These are phyloP conservation scores for Apiotrichum domesticum DNA, from an alignment of 1,284 basidiomycete species.

Conservation along the genomic window DNA sequence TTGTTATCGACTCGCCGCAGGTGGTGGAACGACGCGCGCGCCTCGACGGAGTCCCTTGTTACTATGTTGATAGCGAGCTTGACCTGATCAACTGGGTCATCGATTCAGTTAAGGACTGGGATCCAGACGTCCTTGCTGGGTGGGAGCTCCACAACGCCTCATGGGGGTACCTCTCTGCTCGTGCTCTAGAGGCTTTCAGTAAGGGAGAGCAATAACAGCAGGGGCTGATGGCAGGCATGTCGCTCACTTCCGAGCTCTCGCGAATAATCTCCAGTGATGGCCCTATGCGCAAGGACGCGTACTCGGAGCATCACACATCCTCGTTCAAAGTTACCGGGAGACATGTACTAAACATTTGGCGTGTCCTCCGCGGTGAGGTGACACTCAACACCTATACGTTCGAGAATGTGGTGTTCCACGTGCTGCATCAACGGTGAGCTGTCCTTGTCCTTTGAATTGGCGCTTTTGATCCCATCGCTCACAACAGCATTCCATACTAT, in stretches of 20 bases:
- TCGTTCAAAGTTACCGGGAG: slow-evolving; percentile 80
- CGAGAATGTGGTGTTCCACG: slow-evolving; percentile 80
- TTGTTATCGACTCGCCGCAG: slow-evolving; percentile 52
- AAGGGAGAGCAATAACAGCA: slow-evolving; percentile 13
- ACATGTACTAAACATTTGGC: slow-evolving; percentile 88
- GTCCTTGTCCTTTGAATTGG: background rate
- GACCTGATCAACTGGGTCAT: slow-evolving; percentile 75
- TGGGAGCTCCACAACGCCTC: slow-evolving; percentile 85
- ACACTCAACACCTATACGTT: slow-evolving; percentile 76
- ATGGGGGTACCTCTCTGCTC: slow-evolving; percentile 83
- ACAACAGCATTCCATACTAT: slow-evolving; percentile 68
- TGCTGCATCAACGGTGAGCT: slow-evolving; percentile 63
- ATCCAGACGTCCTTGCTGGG: slow-evolving; percentile 86
- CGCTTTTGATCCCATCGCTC: background rate
- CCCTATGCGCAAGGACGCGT: slow-evolving; percentile 56
- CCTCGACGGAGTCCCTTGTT: slow-evolving; percentile 50
- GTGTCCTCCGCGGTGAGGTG: slow-evolving; percentile 81
- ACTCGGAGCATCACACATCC: slow-evolving; percentile 69
- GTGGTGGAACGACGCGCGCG: slow-evolving; percentile 14
- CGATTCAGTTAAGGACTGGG: slow-evolving; percentile 68
- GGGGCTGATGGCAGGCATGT: slow-evolving; percentile 48
- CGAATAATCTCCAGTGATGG: slow-evolving; percentile 54
- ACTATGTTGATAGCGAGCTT: slow-evolving; percentile 64
- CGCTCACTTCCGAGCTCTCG: slow-evolving; percentile 56
- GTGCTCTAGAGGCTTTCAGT: slow-evolving; percentile 60